phyloP scores from a whole-genome alignment of 164 flowering plant species.

The Aristolochia contorta region DNA sequence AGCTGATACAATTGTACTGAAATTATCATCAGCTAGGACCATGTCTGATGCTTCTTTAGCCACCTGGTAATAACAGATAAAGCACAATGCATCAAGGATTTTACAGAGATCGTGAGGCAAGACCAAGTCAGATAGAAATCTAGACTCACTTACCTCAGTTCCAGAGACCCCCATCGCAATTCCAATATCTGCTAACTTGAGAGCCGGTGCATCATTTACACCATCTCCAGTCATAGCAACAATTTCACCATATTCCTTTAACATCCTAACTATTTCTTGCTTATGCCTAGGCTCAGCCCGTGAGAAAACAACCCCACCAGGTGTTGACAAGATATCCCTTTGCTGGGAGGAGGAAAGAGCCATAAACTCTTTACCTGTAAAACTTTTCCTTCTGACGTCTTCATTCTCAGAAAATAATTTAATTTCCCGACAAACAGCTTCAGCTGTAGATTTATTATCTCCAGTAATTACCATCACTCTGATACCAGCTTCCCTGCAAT shows the following conservation, averaged over 20 bases:
- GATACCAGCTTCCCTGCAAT: conserved; percentile 80
- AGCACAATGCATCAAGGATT: neutral
- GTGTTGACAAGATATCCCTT: conserved; percentile 42
- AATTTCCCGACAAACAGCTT: conserved; percentile 78
- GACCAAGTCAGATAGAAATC: neutral
- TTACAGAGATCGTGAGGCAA: neutral
- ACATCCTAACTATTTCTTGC: conserved; percentile 87
- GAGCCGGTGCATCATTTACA: conserved; percentile 95
- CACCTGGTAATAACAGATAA: conserved; percentile 36
- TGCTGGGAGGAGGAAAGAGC: conserved; percentile 44
- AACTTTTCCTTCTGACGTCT: conserved; percentile 51
- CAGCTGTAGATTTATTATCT: conserved; percentile 87
- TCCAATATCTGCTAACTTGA: conserved; percentile 88
- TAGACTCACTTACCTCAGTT: conserved; percentile 56
- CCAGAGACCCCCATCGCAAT: conserved; percentile 94
- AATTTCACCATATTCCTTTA: conserved; percentile 79
- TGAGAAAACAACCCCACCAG: conserved; percentile 71
- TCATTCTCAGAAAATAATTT: conserved; percentile 42
- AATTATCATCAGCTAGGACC: conserved; percentile 89
- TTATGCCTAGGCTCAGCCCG: conserved; percentile 94
- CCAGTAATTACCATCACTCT: conserved; percentile 91
- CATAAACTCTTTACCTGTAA: conserved; percentile 79
- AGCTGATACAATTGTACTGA: conserved; percentile 80
- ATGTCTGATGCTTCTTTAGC: conserved; percentile 98
- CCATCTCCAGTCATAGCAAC: conserved; percentile 99